phyloP scores from a whole-genome alignment of 208 protist genomes.

The Leishmania turanica region DNA sequence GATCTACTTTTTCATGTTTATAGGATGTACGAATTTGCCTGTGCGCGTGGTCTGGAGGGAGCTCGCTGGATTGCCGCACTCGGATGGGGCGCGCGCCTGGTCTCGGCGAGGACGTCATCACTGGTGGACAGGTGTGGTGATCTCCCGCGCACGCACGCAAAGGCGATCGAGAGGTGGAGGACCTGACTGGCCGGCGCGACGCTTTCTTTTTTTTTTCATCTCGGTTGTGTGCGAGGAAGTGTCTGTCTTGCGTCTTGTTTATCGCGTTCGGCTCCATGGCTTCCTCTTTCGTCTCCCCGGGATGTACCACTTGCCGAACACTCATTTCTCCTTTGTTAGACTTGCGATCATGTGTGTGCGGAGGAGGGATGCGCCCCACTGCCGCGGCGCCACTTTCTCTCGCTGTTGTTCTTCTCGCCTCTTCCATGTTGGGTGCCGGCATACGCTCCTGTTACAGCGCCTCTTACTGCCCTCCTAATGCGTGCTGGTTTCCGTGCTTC shows the following conservation, averaged over 20 bases:
- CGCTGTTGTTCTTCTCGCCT: neutral
- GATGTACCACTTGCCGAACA: neutral
- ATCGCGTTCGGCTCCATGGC: neutral
- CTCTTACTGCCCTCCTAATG: neutral
- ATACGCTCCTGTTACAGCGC: neutral
- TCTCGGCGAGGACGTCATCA: neutral
- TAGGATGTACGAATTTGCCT: constrained; percentile 7
- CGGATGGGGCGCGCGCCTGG: neutral
- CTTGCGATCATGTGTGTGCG: neutral
- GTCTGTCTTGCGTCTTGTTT: neutral
- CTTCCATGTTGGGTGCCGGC: neutral
- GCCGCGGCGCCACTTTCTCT: neutral
- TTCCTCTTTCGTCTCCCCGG: neutral
- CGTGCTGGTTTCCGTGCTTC: neutral
- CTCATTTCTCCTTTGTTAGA: neutral
- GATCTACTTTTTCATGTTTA: constrained; percentile 5
- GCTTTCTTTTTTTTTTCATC: constrained; percentile 4
- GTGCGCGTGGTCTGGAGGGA: neutral
- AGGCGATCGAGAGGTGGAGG: neutral
- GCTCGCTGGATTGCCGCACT: neutral
- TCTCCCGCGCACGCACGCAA: neutral
- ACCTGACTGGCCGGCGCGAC: neutral
- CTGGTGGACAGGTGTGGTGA: neutral
- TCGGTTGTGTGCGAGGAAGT: too few relatives aligned
- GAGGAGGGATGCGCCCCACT: neutral